Conservation (phyloP, 2,329 filamentous ascomycete genomes). For the Ceratocystis albifundus region DNA sequence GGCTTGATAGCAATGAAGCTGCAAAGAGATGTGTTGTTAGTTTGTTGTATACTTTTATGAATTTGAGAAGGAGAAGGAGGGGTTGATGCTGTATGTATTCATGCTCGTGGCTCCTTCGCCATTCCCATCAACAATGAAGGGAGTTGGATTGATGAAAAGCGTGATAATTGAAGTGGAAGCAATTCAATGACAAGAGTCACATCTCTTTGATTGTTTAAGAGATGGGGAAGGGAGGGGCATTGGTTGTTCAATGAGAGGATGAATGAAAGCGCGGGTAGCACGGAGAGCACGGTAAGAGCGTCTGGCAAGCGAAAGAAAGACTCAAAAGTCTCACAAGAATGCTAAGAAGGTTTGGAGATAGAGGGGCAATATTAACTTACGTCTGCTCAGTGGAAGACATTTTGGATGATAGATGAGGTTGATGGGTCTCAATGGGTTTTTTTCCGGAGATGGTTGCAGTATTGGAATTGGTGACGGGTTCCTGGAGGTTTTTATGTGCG, state of each 20-base stretch:
- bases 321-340: conserved; percentile 23
- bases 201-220: too few species aligned
- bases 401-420: conserved; percentile 19
- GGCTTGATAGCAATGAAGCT: conserved; percentile 99
- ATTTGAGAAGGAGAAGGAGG: conserved; percentile 25
- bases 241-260: not conserved
- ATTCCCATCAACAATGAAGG: not conserved
- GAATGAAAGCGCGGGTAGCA: not conserved
- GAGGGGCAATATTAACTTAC: conserved; percentile 42
- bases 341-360: not conserved
- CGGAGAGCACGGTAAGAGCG: not conserved
- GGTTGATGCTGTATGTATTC: conserved; percentile 27
- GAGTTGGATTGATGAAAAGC: not conserved
- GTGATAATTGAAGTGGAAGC: not conserved
- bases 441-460: conserved; percentile 17
- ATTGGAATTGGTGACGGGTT: conserved; percentile 17
- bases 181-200: too few species aligned
- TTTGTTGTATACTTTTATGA: not conserved
- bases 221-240: not conserved
- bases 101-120: conserved; percentile 7
- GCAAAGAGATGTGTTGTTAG: conserved; percentile 22
- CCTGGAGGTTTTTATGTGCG: conserved; percentile 17
- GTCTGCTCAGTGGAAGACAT: conserved; percentile 49
- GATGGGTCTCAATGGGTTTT: conserved; percentile 14
- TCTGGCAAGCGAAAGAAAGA: not conserved